Conservation (phyloP, 75 land plant genomes). For the Picea sitchensis region DNA sequence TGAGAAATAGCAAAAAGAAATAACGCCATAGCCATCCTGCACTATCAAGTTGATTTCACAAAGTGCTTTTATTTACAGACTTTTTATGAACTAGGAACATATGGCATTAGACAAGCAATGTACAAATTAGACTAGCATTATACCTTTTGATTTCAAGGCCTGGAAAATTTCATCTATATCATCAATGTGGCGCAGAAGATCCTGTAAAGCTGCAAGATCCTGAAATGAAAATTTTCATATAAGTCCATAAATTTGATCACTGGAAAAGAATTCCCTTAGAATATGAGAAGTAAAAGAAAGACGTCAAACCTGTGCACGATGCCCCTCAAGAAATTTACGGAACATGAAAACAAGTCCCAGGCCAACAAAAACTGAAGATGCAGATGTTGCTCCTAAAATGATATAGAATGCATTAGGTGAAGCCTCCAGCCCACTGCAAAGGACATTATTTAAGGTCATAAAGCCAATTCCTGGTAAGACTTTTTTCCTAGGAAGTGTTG, state of each 20-base stretch:
- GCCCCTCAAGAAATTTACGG: constrained; percentile 30
- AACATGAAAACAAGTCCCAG: constrained; percentile 21
- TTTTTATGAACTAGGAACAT: neutral
- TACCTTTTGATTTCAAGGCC: constrained; percentile 29
- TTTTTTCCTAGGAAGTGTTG: neutral
- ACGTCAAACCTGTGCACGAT: constrained; percentile 35
- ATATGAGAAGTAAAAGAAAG: neutral
- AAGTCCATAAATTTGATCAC: neutral
- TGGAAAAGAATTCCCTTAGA: neutral
- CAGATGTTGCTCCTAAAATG: constrained; percentile 28
- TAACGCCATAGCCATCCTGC: neutral
- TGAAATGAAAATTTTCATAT: constrained; percentile 11
- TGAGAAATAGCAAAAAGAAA: neutral
- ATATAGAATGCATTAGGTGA: constrained; percentile 28
- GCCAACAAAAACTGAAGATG: constrained; percentile 21
- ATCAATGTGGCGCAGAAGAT: constrained; percentile 43
- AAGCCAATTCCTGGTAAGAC: neutral
- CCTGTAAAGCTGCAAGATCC: constrained; percentile 48
- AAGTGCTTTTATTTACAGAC: neutral
- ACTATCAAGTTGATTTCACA: neutral
- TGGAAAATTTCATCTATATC: constrained; percentile 49
- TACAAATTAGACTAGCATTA: neutral
- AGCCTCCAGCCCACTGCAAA: constrained; percentile 41
- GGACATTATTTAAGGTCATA: constrained; percentile 7
- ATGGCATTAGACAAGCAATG: neutral